Evolutionary conservation across 768 basidiomycete genomes (phyloP).

Genomic region (Hericium alpestre): DNA sequence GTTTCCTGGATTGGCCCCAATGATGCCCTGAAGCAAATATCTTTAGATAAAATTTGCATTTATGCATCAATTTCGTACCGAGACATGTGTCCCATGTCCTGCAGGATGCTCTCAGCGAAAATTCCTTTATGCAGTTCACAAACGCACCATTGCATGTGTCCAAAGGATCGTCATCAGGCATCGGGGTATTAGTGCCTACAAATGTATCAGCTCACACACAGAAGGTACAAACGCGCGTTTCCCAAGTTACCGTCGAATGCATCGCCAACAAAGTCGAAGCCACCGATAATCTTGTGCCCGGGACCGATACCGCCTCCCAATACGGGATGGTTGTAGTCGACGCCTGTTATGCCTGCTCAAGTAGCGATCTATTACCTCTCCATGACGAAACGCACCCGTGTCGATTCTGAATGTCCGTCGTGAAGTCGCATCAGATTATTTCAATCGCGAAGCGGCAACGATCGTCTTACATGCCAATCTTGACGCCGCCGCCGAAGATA

Average conservation of each 20-base stretch:
- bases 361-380: background rate
- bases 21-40: conserved; percentile 32
- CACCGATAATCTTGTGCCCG: conserved; percentile 41
- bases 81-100: conserved; percentile 48
- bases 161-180: conserved; percentile 41
- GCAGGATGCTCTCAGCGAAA: background rate
- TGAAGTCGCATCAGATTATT: too few species aligned
- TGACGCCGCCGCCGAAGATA: conserved; percentile 52
- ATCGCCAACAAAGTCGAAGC: conserved; percentile 51
- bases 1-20: conserved; percentile 52
- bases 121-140: background rate
- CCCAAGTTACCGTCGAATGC: conserved; percentile 29
- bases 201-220: background rate
- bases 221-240: too few species aligned
- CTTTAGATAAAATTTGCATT: too few species aligned
- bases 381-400: conserved; percentile 12
- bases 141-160: conserved; percentile 36
- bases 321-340: conserved; percentile 45
- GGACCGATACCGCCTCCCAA: conserved; percentile 47
- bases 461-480: conserved; percentile 47
- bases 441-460: background rate
- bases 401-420: conserved; percentile 32
- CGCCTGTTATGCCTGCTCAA: conserved; percentile 20
- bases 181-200: conserved; percentile 33
- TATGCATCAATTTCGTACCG: conserved; percentile 19